Base-by-base conservation (phyloP, 2,329 filamentous ascomycete species). In the Pseudopithomyces chartarum region DNA sequence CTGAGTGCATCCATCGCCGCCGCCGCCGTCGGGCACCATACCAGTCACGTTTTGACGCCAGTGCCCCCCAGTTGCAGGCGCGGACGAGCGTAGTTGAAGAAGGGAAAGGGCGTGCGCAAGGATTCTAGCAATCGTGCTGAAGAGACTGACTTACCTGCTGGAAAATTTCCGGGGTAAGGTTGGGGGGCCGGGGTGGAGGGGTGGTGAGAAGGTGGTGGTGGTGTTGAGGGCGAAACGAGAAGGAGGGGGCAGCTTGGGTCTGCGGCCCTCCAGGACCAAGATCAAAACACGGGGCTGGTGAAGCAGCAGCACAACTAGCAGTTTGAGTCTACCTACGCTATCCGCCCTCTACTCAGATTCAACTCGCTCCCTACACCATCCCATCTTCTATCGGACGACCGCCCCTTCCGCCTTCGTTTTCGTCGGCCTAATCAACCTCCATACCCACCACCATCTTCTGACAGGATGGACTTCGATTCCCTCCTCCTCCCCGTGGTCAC, bases 221-320 rank as follows among this genome's bases (percentile, higher is more conserved):
- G 19, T 32, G 47, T 23, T 29, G 33, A 40, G 34, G 4, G 47
- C n/a, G 15, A 33, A 15, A 33, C 22, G 45, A 22, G 45, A 48
- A 26, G 17, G 32, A 33, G 45, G 17, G 26, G 11, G 19, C 7
- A 49, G 46, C 46, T 49, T 29, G 33, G 34, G 47, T 11, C 38
- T 22, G 34, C 26, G 20, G 13, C 23, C 22, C 15, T 7, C 3
- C 19, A 43, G 19, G 6, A 2, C 19, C 17, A 34, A 40, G 8
- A 40, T 26, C 47, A 29, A 39, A 39, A 50, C 47, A 50, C 34
- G 23, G 34, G 40, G 40, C 8, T 50, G 34, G 34, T 39, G 47
- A 32, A 40, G 22, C 22, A 50, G 13, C 33, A 34, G 32, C 22
- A 20, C 6, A 50, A 17, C 8, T 3, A 38, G 45, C 33, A 48